Evolutionary conservation across 441 rosid genomes (phyloP).

Genomic region (Syzygium malaccense): DNA sequence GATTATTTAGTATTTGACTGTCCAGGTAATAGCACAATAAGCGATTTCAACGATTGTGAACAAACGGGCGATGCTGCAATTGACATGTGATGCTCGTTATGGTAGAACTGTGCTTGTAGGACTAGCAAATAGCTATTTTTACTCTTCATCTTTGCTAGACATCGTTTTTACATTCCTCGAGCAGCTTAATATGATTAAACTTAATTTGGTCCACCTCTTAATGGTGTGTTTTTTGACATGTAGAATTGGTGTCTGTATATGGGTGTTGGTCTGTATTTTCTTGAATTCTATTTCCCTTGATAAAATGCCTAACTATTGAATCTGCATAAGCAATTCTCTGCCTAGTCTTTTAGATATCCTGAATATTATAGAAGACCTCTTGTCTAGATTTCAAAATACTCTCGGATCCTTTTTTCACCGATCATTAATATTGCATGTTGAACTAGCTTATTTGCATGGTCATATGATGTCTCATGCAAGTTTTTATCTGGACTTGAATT

Average conservation of each 20-base stretch:
- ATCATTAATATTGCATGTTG: neutral
- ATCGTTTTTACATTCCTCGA: neutral
- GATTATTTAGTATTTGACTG: slow-evolving; percentile 50
- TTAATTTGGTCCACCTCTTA: neutral
- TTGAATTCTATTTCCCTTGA: neutral
- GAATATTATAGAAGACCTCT: neutral
- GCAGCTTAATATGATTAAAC: neutral
- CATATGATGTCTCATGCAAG: neutral
- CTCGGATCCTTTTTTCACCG: neutral
- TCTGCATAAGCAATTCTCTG: neutral
- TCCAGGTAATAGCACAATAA: slow-evolving; percentile 47
- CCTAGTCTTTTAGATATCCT: neutral
- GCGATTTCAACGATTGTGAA: neutral
- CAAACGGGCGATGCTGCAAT: neutral
- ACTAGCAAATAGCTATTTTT: neutral
- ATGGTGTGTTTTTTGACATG: neutral
- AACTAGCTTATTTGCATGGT: neutral
- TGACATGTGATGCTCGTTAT: neutral
- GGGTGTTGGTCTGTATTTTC: neutral
- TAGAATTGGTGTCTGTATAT: neutral
- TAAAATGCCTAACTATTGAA: neutral
- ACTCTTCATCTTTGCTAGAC: neutral
- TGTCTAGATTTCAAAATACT: neutral
- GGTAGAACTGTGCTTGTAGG: neutral
- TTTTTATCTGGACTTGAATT: neutral